Evolutionary conservation across 2,329 filamentous ascomycete genomes (phyloP).

Genomic region (Pseudogymnoascus sp.): DNA sequence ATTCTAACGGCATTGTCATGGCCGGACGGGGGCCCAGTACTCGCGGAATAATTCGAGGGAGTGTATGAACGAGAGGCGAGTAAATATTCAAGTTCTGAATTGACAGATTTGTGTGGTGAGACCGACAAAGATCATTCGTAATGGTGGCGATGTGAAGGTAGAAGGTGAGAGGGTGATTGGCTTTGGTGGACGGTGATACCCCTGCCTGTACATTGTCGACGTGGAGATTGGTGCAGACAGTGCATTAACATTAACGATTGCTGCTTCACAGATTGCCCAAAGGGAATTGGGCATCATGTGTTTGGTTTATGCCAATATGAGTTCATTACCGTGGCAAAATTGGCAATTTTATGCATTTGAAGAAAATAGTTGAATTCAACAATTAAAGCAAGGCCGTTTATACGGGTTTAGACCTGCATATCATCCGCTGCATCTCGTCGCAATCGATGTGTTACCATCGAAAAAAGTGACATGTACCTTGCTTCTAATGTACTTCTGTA

Average conservation of each 20-base stretch:
- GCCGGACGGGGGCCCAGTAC: background rate
- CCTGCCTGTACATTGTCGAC: constrained; percentile 1
- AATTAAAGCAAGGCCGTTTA: background rate
- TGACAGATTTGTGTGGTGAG: constrained; percentile 3
- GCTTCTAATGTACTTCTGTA: background rate
- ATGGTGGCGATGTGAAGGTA: constrained; percentile 2
- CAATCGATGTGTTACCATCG: background rate
- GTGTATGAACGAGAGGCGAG: background rate
- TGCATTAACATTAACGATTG: background rate
- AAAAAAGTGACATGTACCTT: constrained; percentile 1
- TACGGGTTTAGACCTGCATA: background rate
- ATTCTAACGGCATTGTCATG: constrained; percentile 6
- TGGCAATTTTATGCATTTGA: background rate
- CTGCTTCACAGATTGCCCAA: background rate
- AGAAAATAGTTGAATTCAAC: background rate
- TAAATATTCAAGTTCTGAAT: background rate
- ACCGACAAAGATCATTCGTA: background rate
- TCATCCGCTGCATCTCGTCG: background rate
- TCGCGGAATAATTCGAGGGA: background rate
- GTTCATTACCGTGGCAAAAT: background rate
- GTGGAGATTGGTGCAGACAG: background rate
- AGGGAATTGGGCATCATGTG: background rate
- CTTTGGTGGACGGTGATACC: constrained; percentile 3
- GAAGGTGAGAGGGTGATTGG: background rate
- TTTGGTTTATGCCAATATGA: background rate